Base-by-base conservation (phyloP, 2,329 filamentous ascomycete species). In the Nothopassalora personata region DNA sequence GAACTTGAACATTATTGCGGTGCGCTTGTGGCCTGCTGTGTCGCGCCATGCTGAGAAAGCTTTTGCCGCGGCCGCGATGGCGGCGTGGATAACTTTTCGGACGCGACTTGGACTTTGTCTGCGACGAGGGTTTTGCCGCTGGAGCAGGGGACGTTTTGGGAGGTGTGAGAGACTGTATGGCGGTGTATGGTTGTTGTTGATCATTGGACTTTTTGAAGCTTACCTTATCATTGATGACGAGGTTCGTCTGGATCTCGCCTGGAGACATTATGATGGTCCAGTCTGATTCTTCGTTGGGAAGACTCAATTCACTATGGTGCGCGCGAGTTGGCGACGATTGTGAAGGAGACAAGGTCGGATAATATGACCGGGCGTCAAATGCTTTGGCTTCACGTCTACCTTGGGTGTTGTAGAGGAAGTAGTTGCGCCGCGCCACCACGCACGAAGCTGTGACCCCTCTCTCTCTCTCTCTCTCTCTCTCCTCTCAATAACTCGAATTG, bases 41-140 rank as follows among this genome's bases (percentile, higher is more conserved):
- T 81, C 82, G 43, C 81, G 79, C 90, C 90, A 95, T 57, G 79
- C 74, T 43, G 80, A 81, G 71, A 89, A 87, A 1, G 89, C 89
- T 18, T 79, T 77, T 23, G 84, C 77, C 0, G 89, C 88, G 18
- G 85, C 81, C 7, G 75, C 73, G n/a, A 81, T 74, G 19, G 85
- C 86, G 60, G 82, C 77, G 9, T 77, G 74, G 52, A 82, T 81
- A 64, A 79, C 4, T 77, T 72, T 49, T 81, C 77, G 3, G 84
- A 83, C 36, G 81, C 83, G 47, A 67, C 61, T 36, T 67, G 65
- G 18, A 83, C 75, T 47, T 81, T 75, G 59, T 80, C 72, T n/a
- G 79, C 75, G 1, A 84, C 74, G 9, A 81, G 66, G 54, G 77
- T 82, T 66, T 79, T 77, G 30, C 70, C 59, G 64, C 69, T 75